These are phyloP conservation scores for Geranomyces michiganensis DNA, from an alignment of 192 early-diverging fungal genomes.

Conservation along the genomic window DNA sequence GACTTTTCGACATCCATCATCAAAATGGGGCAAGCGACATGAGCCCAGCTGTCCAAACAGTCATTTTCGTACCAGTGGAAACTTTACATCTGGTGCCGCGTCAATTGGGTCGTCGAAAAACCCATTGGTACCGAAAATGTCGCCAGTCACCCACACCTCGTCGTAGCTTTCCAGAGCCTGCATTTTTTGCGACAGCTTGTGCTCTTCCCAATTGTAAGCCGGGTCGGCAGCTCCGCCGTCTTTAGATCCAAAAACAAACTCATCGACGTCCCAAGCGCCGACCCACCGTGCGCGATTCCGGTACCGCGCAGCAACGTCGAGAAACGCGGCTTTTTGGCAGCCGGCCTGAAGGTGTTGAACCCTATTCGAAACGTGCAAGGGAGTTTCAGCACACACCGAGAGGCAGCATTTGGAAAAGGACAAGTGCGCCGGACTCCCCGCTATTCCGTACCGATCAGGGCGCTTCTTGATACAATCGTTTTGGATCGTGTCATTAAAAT, in stretches of 20 bases:
- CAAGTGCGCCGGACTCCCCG: no score
- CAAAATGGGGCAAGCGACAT: no score
- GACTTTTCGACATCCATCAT: no score
- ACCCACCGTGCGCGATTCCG: constrained; percentile 10
- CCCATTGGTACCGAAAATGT: constrained; percentile 19
- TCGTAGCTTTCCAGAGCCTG: neutral
- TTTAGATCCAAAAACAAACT: constrained; percentile 9
- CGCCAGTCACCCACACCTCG: constrained; percentile 3
- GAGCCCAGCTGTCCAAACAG: no score
- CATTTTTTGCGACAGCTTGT: constrained; percentile 8
- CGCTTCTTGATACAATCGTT: constrained; percentile 13
- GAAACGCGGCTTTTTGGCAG: constrained; percentile 10
- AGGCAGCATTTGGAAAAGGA: no score
- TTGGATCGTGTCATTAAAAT: constrained; percentile 3
- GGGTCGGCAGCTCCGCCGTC: neutral
- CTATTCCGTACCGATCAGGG: constrained; percentile 6
- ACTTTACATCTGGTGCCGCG: neutral
- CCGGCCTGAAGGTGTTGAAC: neutral
- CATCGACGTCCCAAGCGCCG: constrained; percentile 9
- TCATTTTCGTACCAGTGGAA: neutral
- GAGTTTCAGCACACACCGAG: no score
- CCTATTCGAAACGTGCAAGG: neutral
- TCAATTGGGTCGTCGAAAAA: constrained; percentile 4
- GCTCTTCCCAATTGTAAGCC: neutral
- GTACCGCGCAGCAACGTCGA: constrained; percentile 13